Percentiles rank a stretch among this genome's conserved stretches.
phyloP scores from a whole-genome alignment of 1,284 basidiomycete genomes.

The Ustilago nuda region DNA sequence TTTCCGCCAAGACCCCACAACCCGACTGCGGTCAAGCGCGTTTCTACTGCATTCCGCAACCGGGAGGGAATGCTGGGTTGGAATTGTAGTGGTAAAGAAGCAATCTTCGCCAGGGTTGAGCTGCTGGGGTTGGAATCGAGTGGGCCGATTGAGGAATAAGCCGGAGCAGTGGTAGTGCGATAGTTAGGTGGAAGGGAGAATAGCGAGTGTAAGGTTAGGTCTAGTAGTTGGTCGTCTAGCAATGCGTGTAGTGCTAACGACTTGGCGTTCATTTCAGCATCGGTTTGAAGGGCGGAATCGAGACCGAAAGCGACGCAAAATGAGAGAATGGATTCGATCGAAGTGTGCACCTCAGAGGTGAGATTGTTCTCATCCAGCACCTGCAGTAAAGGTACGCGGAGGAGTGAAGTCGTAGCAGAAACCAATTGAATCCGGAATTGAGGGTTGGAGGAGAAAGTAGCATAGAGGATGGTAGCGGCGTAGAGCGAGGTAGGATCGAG shows the following conservation, averaged over 20 bases:
- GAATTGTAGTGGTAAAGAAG: slow-evolving; percentile 15
- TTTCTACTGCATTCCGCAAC: slow-evolving; percentile 55
- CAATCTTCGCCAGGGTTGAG: slow-evolving; percentile 19
- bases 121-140: neutral
- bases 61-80: slow-evolving; percentile 52
- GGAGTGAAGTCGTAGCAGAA: slow-evolving; percentile 42
- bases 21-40: slow-evolving; percentile 37
- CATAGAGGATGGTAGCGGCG: slow-evolving; percentile 48
- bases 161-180: slow-evolving; percentile 45
- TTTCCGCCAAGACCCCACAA: slow-evolving; percentile 55
- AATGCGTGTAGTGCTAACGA: slow-evolving; percentile 46
- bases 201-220: slow-evolving; percentile 57
- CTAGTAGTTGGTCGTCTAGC: slow-evolving; percentile 53
- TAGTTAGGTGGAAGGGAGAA: slow-evolving; percentile 59
- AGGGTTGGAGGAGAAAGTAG: slow-evolving; percentile 22
- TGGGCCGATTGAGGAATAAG: slow-evolving; percentile 33
- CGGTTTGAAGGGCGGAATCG: slow-evolving; percentile 18
- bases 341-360: slow-evolving; percentile 31
- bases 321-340: slow-evolving; percentile 30
- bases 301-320: slow-evolving; percentile 37
- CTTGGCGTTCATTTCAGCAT: slow-evolving; percentile 17
- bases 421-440: slow-evolving; percentile 23
- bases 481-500: slow-evolving; percentile 60
- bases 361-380: slow-evolving; percentile 14
- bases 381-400: slow-evolving; percentile 52